Base-by-base conservation (phyloP, 148 eudicot species). In the Fagopyrum esculentum region DNA sequence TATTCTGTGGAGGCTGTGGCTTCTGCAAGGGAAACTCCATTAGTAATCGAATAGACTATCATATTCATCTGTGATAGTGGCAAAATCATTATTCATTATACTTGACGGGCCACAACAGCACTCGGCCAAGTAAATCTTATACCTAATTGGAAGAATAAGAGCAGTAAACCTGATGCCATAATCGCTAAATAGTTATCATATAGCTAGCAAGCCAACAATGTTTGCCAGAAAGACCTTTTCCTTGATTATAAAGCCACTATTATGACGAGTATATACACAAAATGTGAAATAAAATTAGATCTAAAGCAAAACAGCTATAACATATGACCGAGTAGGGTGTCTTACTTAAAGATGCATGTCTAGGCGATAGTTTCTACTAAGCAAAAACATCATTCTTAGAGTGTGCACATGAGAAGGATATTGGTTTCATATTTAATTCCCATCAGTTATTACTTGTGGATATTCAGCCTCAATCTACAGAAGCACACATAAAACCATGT, bases 1-100 rank as follows among this genome's bases (percentile, higher is more conserved):
- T 83, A 35, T 83, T 83, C 19, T 79, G 61, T 22, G 76, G 75
- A 11, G 73, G 5, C 43, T 76, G 84, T 6, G 72, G 30, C 73
- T 80, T 83, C 86, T 83, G 83, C 77, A 76, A 75, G 35, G n/a
- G 9, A 6, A 35, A 35, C 40, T 2, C 3, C 2, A 35, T 35
- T 35, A 35, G 40, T 35, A 35, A 35, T 35, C 40, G 2, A 35
- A 35, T 2, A 35, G 40, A 35, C 40, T 35, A 35, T 35, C 2
- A 2, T 35, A 35, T 35, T 35, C 40, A 35, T 22, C 26, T 22
- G 26, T 22, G 26, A 22, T 22, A 22, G 26, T 22, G 26, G 26
- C 26, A 22, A 22, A 22, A 22, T 22, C 26, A 22, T 22, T 22
- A 22, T 22, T 22, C 26, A 22, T 22, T 22, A 22, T 22, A 22